Conservation (phyloP, 345 rosid species). For the Melaleuca quinquenervia region DNA sequence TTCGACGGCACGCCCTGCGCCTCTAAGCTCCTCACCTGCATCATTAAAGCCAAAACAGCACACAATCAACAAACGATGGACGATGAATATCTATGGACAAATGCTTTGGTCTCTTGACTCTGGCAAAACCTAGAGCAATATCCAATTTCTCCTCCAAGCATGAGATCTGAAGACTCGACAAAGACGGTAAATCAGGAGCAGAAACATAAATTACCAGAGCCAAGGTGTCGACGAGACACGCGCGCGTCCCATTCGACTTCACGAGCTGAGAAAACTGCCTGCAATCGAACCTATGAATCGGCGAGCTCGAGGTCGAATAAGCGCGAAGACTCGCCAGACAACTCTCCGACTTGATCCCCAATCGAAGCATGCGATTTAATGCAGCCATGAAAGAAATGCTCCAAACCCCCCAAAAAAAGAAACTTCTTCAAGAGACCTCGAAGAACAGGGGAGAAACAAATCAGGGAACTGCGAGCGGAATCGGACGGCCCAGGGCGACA, state of each 20-base stretch:
- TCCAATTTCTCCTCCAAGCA: background rate
- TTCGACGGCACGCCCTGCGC: constrained; percentile 83
- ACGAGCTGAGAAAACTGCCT: constrained; percentile 54
- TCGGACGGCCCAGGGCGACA: background rate
- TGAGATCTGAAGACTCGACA: background rate
- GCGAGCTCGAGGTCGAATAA: background rate
- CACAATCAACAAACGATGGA: background rate
- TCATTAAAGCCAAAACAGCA: background rate
- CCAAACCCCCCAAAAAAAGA: background rate
- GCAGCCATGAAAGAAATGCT: constrained; percentile 27
- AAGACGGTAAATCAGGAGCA: background rate
- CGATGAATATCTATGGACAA: background rate
- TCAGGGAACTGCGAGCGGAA: background rate
- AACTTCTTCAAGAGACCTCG: background rate
- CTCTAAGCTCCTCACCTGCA: constrained; percentile 77
- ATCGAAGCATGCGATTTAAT: constrained; percentile 24
- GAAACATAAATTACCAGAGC: constrained; percentile 42
- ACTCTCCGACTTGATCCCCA: constrained; percentile 23
- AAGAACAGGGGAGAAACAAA: background rate
- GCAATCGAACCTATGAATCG: constrained; percentile 6
- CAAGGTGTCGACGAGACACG: constrained; percentile 89
- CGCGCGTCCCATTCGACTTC: constrained; percentile 56
- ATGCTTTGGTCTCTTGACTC: rapidly evolving
- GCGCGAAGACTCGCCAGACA: constrained; percentile 15
- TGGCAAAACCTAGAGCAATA: background rate